Evolutionary conservation across 2,329 filamentous ascomycete species (phyloP).

Genomic region (Macroventuria anomochaeta): DNA sequence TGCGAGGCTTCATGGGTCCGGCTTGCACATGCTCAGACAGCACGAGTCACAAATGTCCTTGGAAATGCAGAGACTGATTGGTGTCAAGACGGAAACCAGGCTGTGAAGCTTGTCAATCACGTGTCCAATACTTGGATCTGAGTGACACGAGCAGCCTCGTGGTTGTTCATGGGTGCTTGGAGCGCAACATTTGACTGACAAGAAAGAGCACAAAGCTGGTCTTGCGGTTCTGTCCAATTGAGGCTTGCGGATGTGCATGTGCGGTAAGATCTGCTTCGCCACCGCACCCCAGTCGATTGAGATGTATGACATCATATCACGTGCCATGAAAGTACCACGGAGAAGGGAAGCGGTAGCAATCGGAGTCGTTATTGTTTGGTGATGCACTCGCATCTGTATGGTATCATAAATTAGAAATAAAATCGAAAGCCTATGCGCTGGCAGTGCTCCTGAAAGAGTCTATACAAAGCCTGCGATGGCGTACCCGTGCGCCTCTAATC

Average conservation of each 20-base stretch:
- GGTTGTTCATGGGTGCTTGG: not conserved
- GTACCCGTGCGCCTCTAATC: conserved; percentile 21
- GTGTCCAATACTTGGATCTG: not conserved
- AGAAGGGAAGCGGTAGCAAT: not conserved
- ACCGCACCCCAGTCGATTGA: not conserved
- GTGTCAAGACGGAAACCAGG: conserved; percentile 5
- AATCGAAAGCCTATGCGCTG: conserved; percentile 15
- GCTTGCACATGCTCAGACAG: conserved; percentile 11
- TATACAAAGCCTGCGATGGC: conserved; percentile 30
- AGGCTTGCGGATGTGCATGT: not conserved
- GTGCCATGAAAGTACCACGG: not conserved
- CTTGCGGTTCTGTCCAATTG: not conserved
- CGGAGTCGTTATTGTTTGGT: conserved; percentile 13
- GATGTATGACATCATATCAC: conserved; percentile 12
- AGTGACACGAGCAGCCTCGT: not conserved
- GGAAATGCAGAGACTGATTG: not conserved
- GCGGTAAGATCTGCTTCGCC: conserved; percentile 3
- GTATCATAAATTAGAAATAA: conserved; percentile 37
- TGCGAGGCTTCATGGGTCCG: not conserved
- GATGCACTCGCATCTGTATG: conserved; percentile 35
- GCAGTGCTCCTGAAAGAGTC: conserved; percentile 5
- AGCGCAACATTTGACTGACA: not conserved
- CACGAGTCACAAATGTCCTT: not conserved
- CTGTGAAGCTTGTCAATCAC: not conserved
- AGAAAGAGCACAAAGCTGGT: not conserved